Conservation (phyloP, 768 basidiomycete species). For the Russula griseocarnosa region DNA sequence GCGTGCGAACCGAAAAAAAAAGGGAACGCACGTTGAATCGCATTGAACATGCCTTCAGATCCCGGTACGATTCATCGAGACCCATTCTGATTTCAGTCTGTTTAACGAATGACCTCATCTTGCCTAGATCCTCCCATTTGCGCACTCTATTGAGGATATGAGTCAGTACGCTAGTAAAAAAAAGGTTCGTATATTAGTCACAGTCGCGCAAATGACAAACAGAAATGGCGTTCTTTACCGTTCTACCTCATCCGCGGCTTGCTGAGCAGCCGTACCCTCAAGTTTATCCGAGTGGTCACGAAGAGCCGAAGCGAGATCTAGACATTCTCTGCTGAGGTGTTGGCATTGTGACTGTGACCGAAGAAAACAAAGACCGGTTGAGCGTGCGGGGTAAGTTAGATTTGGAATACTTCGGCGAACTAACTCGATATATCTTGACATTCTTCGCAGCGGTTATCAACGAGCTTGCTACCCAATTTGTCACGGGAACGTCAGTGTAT, state of each 20-base stretch:
- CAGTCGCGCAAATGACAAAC: not conserved
- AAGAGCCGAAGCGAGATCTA: slow-evolving; percentile 15
- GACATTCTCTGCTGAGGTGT: slow-evolving; percentile 21
- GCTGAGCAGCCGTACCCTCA: slow-evolving; percentile 23
- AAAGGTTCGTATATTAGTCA: not conserved
- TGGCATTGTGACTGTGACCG: slow-evolving; percentile 21
- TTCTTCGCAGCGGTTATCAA: slow-evolving; percentile 17
- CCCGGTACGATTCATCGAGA: slow-evolving; percentile 26
- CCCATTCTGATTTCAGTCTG: slow-evolving; percentile 25
- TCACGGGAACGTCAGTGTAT: not conserved
- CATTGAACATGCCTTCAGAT: slow-evolving; percentile 16
- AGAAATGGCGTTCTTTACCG: slow-evolving; percentile 3
- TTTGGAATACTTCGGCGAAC: not conserved
- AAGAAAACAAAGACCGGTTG: not conserved
- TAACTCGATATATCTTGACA: slow-evolving; percentile 24
- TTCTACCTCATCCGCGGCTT: slow-evolving; percentile 27
- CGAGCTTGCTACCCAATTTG: not conserved
- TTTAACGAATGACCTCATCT: slow-evolving; percentile 22
- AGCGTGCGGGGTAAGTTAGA: not conserved
- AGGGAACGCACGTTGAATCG: slow-evolving; percentile 23
- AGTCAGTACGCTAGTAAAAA: slow-evolving; percentile 14
- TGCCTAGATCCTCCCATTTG: slow-evolving; percentile 23
- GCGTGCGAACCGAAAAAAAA: not conserved
- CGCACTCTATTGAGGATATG: slow-evolving; percentile 18
- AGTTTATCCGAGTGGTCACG: slow-evolving; percentile 20